Conservation (phyloP, 345 rosid species). For the Aquilaria sinensis region DNA sequence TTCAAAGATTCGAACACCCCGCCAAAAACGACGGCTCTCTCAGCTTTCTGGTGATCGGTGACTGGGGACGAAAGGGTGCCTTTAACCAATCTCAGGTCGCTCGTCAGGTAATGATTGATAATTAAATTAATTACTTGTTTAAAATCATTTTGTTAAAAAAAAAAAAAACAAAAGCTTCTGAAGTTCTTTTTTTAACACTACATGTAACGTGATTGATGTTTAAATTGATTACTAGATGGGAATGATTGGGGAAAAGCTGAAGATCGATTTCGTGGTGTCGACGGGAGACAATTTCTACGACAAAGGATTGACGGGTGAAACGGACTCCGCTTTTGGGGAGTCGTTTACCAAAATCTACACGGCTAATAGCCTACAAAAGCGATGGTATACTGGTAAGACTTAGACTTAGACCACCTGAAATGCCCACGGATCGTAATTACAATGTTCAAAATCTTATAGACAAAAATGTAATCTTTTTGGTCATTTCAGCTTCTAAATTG, state of each 20-base stretch:
- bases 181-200: background rate
- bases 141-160: background rate
- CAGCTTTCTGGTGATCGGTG: conserved; percentile 65
- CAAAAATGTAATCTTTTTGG: background rate
- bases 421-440: background rate
- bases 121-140: background rate
- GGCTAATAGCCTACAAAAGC: conserved; percentile 65
- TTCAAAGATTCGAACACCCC: conserved; percentile 44
- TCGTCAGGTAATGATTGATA: conserved; percentile 31
- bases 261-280: conserved; percentile 69
- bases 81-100: conserved; percentile 71
- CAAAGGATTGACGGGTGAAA: conserved; percentile 43
- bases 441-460: background rate
- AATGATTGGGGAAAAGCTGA: conserved; percentile 46
- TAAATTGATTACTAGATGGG: conserved; percentile 49
- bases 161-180: background rate
- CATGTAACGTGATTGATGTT: background rate
- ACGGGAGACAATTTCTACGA: conserved; percentile 93
- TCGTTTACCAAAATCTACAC: conserved; percentile 67
- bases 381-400: conserved; percentile 62
- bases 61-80: conserved; percentile 77
- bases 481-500: background rate
- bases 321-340: conserved; percentile 49
- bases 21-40: conserved; percentile 44
- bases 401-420: background rate